These are phyloP conservation scores for Talaromyces ruber DNA, from an alignment of 495 filamentous ascomycete species.

Conservation along the genomic window DNA sequence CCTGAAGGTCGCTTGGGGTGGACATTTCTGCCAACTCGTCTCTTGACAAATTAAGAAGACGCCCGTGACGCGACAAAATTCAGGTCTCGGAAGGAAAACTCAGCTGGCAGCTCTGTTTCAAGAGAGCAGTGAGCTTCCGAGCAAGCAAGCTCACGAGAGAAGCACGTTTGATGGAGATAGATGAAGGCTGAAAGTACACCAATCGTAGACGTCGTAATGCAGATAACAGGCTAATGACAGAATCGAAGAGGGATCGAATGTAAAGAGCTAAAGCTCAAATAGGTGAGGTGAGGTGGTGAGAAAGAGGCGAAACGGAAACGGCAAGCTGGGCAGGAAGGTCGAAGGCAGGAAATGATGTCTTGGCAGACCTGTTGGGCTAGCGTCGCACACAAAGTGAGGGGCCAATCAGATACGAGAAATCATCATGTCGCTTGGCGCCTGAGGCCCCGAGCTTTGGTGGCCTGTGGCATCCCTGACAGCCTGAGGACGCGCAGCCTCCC, in stretches of 20 bases:
- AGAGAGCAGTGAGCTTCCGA: constrained; percentile 6
- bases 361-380: not conserved
- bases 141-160: not conserved
- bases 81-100: constrained; percentile 2
- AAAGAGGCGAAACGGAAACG: not conserved
- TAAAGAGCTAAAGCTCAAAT: not conserved
- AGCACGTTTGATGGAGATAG: not conserved
- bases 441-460: not conserved
- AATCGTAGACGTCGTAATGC: not conserved
- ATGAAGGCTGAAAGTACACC: not conserved
- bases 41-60: constrained; percentile 5
- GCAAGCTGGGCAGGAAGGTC: not conserved
- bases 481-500: not conserved
- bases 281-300: not conserved
- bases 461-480: not conserved
- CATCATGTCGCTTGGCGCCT: not conserved
- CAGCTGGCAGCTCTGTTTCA: constrained; percentile 6
- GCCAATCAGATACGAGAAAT: not conserved
- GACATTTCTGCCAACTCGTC: constrained; percentile 38
- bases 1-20: constrained; percentile 40
- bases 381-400: not conserved
- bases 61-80: not conserved
- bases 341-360: not conserved
- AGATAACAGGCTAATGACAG: not conserved
- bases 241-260: not conserved